Conservation (phyloP, 2,329 filamentous ascomycete species). For the Aspergillus proliferans region DNA sequence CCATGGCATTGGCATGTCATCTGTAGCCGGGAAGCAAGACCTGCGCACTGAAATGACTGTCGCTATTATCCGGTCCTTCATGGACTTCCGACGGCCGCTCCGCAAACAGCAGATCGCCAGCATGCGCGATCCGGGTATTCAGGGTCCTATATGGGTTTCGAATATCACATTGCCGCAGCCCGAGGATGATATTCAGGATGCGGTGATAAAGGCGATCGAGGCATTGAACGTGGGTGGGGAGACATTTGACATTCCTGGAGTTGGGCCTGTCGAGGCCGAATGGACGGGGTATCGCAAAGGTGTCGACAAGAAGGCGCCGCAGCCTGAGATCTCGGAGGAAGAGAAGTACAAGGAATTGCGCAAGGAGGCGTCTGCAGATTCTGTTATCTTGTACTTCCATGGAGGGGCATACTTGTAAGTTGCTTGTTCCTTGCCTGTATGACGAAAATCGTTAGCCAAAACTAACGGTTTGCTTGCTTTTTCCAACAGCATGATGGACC, state of each 20-base stretch:
- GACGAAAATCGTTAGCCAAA: background rate
- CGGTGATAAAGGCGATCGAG: slow-evolving; percentile 35
- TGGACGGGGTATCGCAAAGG: slow-evolving; percentile 41
- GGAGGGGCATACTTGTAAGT: slow-evolving; percentile 43
- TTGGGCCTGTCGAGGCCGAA: slow-evolving; percentile 37
- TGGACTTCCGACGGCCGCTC: slow-evolving; percentile 49
- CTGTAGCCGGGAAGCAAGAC: slow-evolving; percentile 70
- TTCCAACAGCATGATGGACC: slow-evolving; percentile 36
- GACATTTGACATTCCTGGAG: slow-evolving; percentile 31
- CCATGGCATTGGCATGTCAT: slow-evolving; percentile 56
- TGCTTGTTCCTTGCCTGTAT: background rate
- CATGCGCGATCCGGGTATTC: slow-evolving; percentile 60
- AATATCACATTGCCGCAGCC: slow-evolving; percentile 59
- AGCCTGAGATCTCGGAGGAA: slow-evolving; percentile 36
- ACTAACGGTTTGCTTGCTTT: background rate
- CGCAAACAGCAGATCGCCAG: slow-evolving; percentile 58
- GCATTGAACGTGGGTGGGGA: slow-evolving; percentile 33
- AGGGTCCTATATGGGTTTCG: slow-evolving; percentile 76
- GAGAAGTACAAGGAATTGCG: slow-evolving; percentile 38
- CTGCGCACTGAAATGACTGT: slow-evolving; percentile 68
- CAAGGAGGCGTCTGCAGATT: slow-evolving; percentile 33
- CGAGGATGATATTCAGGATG: slow-evolving; percentile 38
- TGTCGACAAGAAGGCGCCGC: slow-evolving; percentile 31
- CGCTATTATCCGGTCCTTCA: slow-evolving; percentile 62
- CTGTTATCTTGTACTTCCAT: slow-evolving; percentile 43